Evolutionary conservation across 352 stramenopile genomes (phyloP), one percentile per base, ranked within the genome.

Genomic region (Phytophthora parvispora): DNA sequence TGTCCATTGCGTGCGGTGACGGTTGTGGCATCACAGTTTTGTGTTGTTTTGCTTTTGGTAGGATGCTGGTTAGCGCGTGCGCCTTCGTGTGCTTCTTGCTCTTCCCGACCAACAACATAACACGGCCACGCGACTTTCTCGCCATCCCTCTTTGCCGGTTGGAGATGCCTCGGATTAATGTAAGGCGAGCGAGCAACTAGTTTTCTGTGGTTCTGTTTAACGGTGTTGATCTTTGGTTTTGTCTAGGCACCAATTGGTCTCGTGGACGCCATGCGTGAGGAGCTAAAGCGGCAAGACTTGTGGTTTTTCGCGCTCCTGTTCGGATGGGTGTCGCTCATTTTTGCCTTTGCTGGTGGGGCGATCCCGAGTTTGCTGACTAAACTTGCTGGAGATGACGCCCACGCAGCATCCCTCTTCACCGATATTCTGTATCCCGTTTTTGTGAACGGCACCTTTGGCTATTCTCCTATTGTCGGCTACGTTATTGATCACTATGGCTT

Each of bases 251-350:
- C 88, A 16, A 71, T 64, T 16, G 77, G 84, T 10, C 76, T 95
- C 3, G 32, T 93, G 47, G 77, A 81, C 15, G 84, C 81, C 38
- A 82, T 95, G 72, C 73, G 74, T 28, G 63, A 78, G 56, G 75
- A 91, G 66, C 74, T 95, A 1, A 70, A 66, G 32, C 75, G 79
- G 2, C 48, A 48, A 0, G 87, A 95, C 60, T 69, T 95, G 67
- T 94, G 86, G 86, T 92, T 84, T 52, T 94, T 95, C 59, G 86
- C 84, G 0, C 64, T 93, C 3, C 86, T 87, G 56, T 95, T 95
- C 59, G 87, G 87, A 6, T 95, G 87, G 87, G 78, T 94, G 43
- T 95, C 87, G 42, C 80, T 94, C 22, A 81, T 95, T 6, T 94
- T 95, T 45, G 87, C 81, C 4, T 95, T 95, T 61, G 84, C 83